A percentile compares a stretch with the other conserved stretches of the same genome.
Evolutionary conservation across 805 yeast species (phyloP).

Genomic region (Cyberlindnera samutprakarnensis): DNA sequence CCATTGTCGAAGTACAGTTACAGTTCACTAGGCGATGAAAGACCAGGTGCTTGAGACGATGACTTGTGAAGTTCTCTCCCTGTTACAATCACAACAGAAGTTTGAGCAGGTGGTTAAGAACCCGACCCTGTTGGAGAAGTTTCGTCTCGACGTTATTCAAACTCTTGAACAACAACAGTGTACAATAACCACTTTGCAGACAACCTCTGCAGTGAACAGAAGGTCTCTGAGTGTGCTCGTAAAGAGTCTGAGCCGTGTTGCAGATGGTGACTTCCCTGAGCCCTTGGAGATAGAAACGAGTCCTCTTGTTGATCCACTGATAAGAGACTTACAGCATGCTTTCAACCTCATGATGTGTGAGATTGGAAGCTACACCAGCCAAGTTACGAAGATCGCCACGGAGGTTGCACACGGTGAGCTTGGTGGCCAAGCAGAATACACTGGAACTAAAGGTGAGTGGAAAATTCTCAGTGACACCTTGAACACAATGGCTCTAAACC

Average conservation of each 20-base stretch:
- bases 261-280: slow-evolving; percentile 80
- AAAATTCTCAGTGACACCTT: slow-evolving; percentile 76
- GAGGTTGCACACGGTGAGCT: slow-evolving; percentile 87
- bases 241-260: slow-evolving; percentile 41
- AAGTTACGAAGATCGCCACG: slow-evolving; percentile 71
- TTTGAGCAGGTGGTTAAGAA: neutral
- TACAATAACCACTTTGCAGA: slow-evolving; percentile 4
- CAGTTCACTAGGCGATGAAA: no score
- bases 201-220: slow-evolving; percentile 5
- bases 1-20: no score
- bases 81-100: neutral
- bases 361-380: slow-evolving; percentile 58
- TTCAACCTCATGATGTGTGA: slow-evolving; percentile 89
- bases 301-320: slow-evolving; percentile 71
- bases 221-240: slow-evolving; percentile 4
- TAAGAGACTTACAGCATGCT: slow-evolving; percentile 66
- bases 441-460: slow-evolving; percentile 87
- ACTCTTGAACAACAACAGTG: slow-evolving; percentile 3
- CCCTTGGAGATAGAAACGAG: slow-evolving; percentile 54
- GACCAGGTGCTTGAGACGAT: no score
- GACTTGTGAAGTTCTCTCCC: neutral
- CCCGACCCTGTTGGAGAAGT: slow-evolving; percentile 6
- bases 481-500: slow-evolving; percentile 80
- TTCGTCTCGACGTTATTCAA: slow-evolving; percentile 5
- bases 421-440: slow-evolving; percentile 83